phyloP scores from a whole-genome alignment of 768 basidiomycete genomes.

The Candolleomyces eurysporus region DNA sequence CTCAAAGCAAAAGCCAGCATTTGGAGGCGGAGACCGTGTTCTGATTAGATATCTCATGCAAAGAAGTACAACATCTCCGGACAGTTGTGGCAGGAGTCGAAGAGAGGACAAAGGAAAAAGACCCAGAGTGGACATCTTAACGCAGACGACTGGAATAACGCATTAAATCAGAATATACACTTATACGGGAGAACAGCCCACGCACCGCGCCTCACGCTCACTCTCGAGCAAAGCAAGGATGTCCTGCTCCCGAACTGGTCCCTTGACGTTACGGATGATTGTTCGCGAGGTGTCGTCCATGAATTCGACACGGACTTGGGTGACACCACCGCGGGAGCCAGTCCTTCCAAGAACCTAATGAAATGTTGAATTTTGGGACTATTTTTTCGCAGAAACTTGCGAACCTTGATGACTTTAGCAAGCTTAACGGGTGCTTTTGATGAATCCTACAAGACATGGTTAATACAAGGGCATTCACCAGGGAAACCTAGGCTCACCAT shows the following conservation, averaged over 20 bases:
- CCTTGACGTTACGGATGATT: slow-evolving; percentile 99
- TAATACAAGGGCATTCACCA: not conserved
- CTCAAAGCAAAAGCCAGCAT: not conserved
- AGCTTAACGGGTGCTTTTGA: slow-evolving; percentile 95
- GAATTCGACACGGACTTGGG: slow-evolving; percentile 99
- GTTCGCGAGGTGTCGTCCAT: slow-evolving; percentile 95
- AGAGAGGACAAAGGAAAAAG: not conserved
- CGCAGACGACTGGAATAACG: slow-evolving; percentile 33
- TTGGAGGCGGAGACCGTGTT: slow-evolving; percentile 3
- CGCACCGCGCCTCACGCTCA: slow-evolving; percentile 98
- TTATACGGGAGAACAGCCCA: slow-evolving; percentile 15
- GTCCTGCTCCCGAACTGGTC: slow-evolving; percentile 93
- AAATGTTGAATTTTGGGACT: slow-evolving; percentile 12
- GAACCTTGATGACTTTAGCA: slow-evolving; percentile 95
- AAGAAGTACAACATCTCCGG: slow-evolving; percentile 9
- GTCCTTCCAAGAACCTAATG: slow-evolving; percentile 93
- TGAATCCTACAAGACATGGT: slow-evolving; percentile 56
- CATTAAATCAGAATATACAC: not conserved
- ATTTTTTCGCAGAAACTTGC: slow-evolving; percentile 1
- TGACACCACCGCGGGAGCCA: slow-evolving; percentile 98
- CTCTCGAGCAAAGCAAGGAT: slow-evolving; percentile 96
- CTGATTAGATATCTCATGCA: slow-evolving; percentile 8
- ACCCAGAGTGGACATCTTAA: slow-evolving; percentile 18
- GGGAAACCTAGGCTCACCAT: slow-evolving; percentile 30
- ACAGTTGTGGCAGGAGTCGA: slow-evolving; percentile 4